Conservation (phyloP, 768 basidiomycete species). For the Harrya chromipes region DNA sequence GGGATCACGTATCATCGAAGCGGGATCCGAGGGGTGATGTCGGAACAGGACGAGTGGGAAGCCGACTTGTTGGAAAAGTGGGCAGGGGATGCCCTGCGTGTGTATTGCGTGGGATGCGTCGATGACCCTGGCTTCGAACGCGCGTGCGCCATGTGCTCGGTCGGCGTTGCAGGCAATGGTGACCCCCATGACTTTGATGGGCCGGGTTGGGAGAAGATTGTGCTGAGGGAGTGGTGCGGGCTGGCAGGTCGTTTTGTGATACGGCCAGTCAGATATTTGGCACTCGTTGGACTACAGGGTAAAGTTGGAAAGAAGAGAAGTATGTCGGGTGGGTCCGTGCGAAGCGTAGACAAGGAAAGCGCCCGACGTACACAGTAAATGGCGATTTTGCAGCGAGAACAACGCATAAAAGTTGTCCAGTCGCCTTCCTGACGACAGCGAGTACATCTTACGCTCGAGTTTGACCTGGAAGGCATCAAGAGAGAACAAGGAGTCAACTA, state of each 20-base stretch:
- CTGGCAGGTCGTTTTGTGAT: constrained; percentile 15
- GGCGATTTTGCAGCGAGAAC: constrained; percentile 23
- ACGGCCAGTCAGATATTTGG: constrained; percentile 24
- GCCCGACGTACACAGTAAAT: constrained; percentile 23
- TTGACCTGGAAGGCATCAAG: constrained; percentile 1
- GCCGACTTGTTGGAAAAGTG: constrained; percentile 27
- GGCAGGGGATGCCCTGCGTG: constrained; percentile 20
- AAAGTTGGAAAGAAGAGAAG: too few species aligned
- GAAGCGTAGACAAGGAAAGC: background rate
- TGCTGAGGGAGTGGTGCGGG: background rate
- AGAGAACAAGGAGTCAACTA: too few species aligned
- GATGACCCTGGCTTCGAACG: constrained; percentile 21
- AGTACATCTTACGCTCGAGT: constrained; percentile 6
- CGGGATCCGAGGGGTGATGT: constrained; percentile 19
- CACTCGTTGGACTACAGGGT: constrained; percentile 21
- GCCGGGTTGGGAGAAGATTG: background rate
- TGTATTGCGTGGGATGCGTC: constrained; percentile 26
- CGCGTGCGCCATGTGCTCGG: constrained; percentile 19
- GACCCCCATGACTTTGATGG: constrained; percentile 15
- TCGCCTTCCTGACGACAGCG: constrained; percentile 15
- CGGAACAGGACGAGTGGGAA: constrained; percentile 30
- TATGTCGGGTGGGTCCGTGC: background rate
- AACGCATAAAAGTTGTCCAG: constrained; percentile 21
- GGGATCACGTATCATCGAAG: constrained; percentile 17
- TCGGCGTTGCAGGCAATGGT: constrained; percentile 25